A percentile compares a stretch with the other conserved stretches of the same genome.
Evolutionary conservation across 2,329 filamentous ascomycete species (phyloP).

Genomic region (Cadophora luteo-olivacea): DNA sequence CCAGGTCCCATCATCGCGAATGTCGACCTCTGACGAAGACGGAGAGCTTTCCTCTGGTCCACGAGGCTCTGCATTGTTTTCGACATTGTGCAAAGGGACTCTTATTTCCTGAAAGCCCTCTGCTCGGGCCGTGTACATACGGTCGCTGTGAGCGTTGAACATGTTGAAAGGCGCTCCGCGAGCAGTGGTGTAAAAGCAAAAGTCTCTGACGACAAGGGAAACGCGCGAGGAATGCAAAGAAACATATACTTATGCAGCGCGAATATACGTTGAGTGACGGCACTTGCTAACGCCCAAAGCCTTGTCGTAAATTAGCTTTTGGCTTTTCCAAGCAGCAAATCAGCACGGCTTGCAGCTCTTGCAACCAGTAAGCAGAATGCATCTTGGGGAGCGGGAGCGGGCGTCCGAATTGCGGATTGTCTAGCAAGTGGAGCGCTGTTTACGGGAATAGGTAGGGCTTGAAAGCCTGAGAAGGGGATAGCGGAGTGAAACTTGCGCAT

Average conservation of each 20-base stretch:
- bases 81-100: conserved; percentile 39
- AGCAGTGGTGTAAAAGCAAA: not conserved
- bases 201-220: not conserved
- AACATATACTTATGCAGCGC: conserved; percentile 8
- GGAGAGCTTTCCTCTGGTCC: conserved; percentile 26
- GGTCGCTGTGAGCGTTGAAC: conserved; percentile 36
- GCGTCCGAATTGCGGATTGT: not conserved
- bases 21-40: conserved; percentile 25
- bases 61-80: conserved; percentile 29
- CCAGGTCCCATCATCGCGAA: conserved; percentile 60
- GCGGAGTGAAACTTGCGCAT: not conserved
- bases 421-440: not conserved
- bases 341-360: not conserved
- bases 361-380: not conserved
- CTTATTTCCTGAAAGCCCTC: conserved; percentile 30
- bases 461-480: not conserved
- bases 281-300: not conserved
- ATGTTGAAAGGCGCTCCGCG: conserved; percentile 29
- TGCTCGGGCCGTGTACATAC: conserved; percentile 37
- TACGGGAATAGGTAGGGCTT: not conserved
- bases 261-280: conserved; percentile 7
- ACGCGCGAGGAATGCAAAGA: not conserved
- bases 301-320: not conserved
- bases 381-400: conserved; percentile 2
- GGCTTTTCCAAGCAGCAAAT: not conserved